Evolutionary conservation across 2,329 filamentous ascomycete species (phyloP), one percentile per base, ranked within the genome.

Genomic region (Huntiella bhutanensis): DNA sequence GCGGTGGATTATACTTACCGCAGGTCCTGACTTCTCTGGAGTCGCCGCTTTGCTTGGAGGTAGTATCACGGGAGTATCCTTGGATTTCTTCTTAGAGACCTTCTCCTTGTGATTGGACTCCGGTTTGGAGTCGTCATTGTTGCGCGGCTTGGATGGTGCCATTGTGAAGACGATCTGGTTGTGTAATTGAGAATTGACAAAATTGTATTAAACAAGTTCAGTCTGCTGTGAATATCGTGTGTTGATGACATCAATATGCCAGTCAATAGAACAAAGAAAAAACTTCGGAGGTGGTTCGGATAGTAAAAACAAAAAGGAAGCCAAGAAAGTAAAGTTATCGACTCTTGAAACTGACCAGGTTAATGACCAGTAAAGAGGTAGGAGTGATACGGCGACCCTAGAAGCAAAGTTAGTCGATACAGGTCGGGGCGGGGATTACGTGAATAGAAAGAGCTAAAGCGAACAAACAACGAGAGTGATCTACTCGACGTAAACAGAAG

Each of bases 81-180:
- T 56, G 60, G 50, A 60, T 62, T 57, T 68, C 69, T 49, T 70
- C 65, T 54, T 70, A 67, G n/a, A 54, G 41, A 48, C 56, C 54
- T 46, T 48, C 47, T 39, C 48, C 41, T 46, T 44, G 41, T 46
- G 48, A 32, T 56, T 54, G 22, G 22, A 28, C 47, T 70, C 67
- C 44, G 59, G 49, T 55, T 69, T 70, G 53, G 59, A 52, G 52
- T 70, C 67, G 54, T 69, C 67, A 55, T 66, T 62, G 42, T 62
- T 65, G 42, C 65, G 62, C 41, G 63, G 56, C 58, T 71, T 70
- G 43, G 63, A 55, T 3, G 67, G 66, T 16, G 67, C 59, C 66
- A 70, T 70, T 48, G 46, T 35, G 32, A 10, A 39, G 17, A 34
- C 8, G 8, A 34, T 19, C 35, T n/a, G 40, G 13, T 22, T 13